Conservation (phyloP, 2,329 filamentous ascomycete genomes). For the Cordyceps javanica region DNA sequence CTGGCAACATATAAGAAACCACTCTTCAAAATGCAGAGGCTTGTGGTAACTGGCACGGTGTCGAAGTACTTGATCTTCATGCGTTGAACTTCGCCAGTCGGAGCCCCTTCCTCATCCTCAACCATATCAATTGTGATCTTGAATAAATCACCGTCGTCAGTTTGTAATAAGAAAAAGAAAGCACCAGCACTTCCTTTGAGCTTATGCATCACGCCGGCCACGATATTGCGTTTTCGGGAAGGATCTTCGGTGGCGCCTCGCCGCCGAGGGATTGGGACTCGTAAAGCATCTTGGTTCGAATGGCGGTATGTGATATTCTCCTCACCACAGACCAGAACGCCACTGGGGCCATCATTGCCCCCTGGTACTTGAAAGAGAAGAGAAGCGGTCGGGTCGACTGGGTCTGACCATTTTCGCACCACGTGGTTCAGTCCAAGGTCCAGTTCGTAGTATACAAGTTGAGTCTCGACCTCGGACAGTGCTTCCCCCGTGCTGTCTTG, state of each 20-base stretch:
- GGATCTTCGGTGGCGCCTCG: slow-evolving; percentile 88
- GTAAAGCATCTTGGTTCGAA: slow-evolving; percentile 84
- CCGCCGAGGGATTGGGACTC: slow-evolving; percentile 81
- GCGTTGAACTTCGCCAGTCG: slow-evolving; percentile 72
- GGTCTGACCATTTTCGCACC: slow-evolving; percentile 91
- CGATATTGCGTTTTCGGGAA: slow-evolving; percentile 78
- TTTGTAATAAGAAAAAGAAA: slow-evolving; percentile 95
- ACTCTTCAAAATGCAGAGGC: slow-evolving; percentile 87
- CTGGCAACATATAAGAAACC: slow-evolving; percentile 91
- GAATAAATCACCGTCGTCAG: slow-evolving; percentile 96
- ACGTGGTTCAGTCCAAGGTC: slow-evolving; percentile 97
- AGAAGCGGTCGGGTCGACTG: slow-evolving; percentile 82
- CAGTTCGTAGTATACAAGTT: slow-evolving; percentile 94
- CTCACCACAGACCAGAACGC: slow-evolving; percentile 89
- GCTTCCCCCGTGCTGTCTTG: slow-evolving; percentile 84
- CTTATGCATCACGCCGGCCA: slow-evolving; percentile 94
- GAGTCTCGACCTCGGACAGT: slow-evolving; percentile 75
- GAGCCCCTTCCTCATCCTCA: slow-evolving; percentile 69
- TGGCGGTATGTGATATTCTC: slow-evolving; percentile 97
- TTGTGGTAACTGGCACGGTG: slow-evolving; percentile 82
- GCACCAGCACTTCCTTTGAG: slow-evolving; percentile 74
- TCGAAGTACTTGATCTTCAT: slow-evolving; percentile 98
- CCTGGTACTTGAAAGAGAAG: slow-evolving; percentile 94
- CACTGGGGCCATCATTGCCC: slow-evolving; percentile 86
- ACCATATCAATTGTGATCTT: slow-evolving; percentile 91